Conservation (phyloP, 2,329 filamentous ascomycete genomes). For the Aspergillus chevalieri region DNA sequence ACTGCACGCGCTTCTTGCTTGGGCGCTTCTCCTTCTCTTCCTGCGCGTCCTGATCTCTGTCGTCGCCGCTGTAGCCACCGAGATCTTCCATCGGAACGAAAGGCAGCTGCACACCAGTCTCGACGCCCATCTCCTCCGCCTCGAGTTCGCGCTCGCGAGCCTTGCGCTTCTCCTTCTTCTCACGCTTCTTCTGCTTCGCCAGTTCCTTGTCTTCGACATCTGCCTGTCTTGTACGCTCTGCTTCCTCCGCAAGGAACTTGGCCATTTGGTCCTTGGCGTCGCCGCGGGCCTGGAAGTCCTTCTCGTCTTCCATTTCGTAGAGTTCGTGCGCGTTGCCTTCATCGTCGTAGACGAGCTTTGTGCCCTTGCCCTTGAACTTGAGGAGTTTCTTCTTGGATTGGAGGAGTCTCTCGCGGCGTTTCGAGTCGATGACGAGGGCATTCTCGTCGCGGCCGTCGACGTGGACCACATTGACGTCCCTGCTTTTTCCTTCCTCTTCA, state of each 20-base stretch:
- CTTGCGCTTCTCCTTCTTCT: slow-evolving; percentile 44
- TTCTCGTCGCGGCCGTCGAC: slow-evolving; percentile 62
- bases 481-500: slow-evolving; percentile 21
- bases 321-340: slow-evolving; percentile 78
- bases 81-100: slow-evolving; percentile 17
- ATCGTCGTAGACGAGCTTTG: slow-evolving; percentile 85
- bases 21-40: slow-evolving; percentile 23
- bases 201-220: slow-evolving; percentile 78
- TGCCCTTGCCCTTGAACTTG: slow-evolving; percentile 81
- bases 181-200: slow-evolving; percentile 64
- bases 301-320: slow-evolving; percentile 84
- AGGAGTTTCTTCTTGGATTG: slow-evolving; percentile 90
- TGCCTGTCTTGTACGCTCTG: slow-evolving; percentile 62
- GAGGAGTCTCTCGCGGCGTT: slow-evolving; percentile 90
- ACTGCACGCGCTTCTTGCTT: slow-evolving; percentile 38
- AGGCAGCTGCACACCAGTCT: slow-evolving; percentile 9
- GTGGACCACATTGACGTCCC: slow-evolving; percentile 34
- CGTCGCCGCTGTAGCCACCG: slow-evolving; percentile 7
- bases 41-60: not conserved
- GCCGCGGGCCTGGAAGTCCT: slow-evolving; percentile 69
- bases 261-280: slow-evolving; percentile 68
- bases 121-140: slow-evolving; percentile 19
- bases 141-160: slow-evolving; percentile 33
- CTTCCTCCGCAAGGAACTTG: slow-evolving; percentile 72
- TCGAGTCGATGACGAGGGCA: slow-evolving; percentile 80